Evolutionary conservation across 306 rosid genomes (phyloP).

Genomic region (Pterocarpus santalinus): DNA sequence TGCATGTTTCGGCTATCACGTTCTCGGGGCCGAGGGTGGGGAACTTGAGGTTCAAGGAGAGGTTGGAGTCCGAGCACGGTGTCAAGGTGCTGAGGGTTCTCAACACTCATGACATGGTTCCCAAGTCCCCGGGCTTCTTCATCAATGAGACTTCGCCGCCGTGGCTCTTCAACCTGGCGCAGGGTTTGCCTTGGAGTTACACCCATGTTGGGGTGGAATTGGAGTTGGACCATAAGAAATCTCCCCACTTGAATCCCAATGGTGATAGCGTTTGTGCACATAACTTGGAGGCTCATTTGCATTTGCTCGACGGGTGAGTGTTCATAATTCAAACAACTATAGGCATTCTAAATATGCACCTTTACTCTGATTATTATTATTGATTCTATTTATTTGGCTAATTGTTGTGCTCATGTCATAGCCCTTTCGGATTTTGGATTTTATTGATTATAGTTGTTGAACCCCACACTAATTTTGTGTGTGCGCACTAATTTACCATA

Average conservation of each 20-base stretch:
- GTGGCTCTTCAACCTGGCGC: constrained; percentile 55
- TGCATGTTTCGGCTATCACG: constrained; percentile 70
- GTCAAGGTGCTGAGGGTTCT: constrained; percentile 81
- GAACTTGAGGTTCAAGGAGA: constrained; percentile 70
- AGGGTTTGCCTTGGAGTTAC: constrained; percentile 85
- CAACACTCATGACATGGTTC: constrained; percentile 75
- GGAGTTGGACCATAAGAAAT: constrained; percentile 68
- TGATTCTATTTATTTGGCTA: too few relatives aligned
- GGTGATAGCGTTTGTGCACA: constrained; percentile 66
- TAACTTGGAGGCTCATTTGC: constrained; percentile 88
- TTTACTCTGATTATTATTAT: too few relatives aligned
- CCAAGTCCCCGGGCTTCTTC: constrained; percentile 73
- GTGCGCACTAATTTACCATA: neutral
- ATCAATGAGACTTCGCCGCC: constrained; percentile 65
- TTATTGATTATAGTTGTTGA: neutral
- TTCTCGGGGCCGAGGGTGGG: constrained; percentile 95
- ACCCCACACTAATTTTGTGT: neutral
- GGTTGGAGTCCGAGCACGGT: constrained; percentile 61
- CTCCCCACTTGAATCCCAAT: constrained; percentile 66
- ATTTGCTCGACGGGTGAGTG: constrained; percentile 85
- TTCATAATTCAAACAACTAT: too few relatives aligned
- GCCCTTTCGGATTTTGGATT: too few relatives aligned
- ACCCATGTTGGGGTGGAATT: constrained; percentile 80
- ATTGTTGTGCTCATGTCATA: too few relatives aligned
- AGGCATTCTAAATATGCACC: too few relatives aligned